Evolutionary conservation across 257 asterid species (phyloP), one percentile per base, ranked within the genome.

Genomic region (Solanum paucissectum): DNA sequence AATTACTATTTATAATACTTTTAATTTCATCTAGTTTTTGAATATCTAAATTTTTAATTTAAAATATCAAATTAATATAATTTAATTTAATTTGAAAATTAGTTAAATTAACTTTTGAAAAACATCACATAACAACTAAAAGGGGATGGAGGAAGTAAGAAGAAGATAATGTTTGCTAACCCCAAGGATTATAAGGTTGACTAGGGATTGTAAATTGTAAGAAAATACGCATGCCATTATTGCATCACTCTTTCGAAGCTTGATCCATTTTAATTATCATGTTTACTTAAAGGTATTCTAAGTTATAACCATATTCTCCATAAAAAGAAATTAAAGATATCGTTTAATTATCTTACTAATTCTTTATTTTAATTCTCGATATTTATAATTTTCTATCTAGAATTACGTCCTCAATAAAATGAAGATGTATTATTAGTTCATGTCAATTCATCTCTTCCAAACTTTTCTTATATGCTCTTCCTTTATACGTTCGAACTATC

Each of bases 101-200:
- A 46, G 0, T 44, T 0, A 44, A 12, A 44, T 44, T 44, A 12
- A 44, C 0, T 44, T 44, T 12, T 2, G 0, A 1, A 42, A 42
- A 44, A 0, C 0, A 0, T 4, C 12, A 44, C 5, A 44, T 4
- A 1, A 44, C 2, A 44, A 44, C 5, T 44, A 44, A 44, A 44
- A 44, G 2, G 16, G 1, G 49, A 44, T 5, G 49, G 5, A 44
- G 55, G 6, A 44, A 44, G 2, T 1, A 44, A 0, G 49, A 12
- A 76, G 12, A 12, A 46, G 38, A 16, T 44, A 79, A 0, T 27
- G 66, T 79, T 79, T 25, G 38, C 25, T 27, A 44, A 44, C 2
- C 64, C 84, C 84, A 42, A 44, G 64, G 40, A 79, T 79, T 44
- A 44, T 5, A 44, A 79, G 13, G 84, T 44, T 79, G n/a, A 44